Conservation (phyloP, 371 early-diverging fungal species). For the Mortierella sp. region DNA sequence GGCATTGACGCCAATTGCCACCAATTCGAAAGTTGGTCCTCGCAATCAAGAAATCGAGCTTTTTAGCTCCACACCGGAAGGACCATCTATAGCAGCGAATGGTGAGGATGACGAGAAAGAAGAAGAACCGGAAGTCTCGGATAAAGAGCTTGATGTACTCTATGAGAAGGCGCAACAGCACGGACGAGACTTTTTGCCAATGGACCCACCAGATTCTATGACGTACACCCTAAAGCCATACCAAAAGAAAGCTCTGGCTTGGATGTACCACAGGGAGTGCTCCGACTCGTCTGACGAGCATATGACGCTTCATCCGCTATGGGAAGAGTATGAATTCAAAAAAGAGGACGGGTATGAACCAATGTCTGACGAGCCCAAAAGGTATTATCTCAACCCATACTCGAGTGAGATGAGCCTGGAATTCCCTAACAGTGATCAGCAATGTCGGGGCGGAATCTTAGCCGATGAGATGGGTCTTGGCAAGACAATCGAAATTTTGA, state of each 20-base stretch:
- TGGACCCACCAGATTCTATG: slow-evolving; percentile 67
- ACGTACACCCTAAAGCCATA: slow-evolving; percentile 70
- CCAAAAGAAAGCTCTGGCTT: slow-evolving; percentile 72
- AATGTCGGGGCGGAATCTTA: slow-evolving; percentile 78
- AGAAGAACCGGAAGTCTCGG: slow-evolving; percentile 65
- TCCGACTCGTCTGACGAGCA: slow-evolving; percentile 32
- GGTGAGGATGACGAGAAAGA: slow-evolving; percentile 42
- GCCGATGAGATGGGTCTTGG: slow-evolving; percentile 93
- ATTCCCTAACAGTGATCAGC: slow-evolving; percentile 65
- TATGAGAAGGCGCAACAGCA: slow-evolving; percentile 73
- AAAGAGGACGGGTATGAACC: slow-evolving; percentile 39
- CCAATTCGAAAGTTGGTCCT: slow-evolving; percentile 41
- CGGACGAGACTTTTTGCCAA: slow-evolving; percentile 64
- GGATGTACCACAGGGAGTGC: slow-evolving; percentile 74
- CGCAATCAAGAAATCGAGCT: slow-evolving; percentile 36
- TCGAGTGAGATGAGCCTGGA: slow-evolving; percentile 69
- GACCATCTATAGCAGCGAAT: background rate
- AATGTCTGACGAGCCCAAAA: slow-evolving; percentile 27
- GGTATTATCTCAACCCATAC: slow-evolving; percentile 76
- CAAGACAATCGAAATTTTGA: slow-evolving; percentile 89
- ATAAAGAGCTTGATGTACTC: slow-evolving; percentile 69
- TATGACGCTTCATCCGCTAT: slow-evolving; percentile 72
- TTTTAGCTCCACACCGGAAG: slow-evolving; percentile 36
- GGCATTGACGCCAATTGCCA: slow-evolving; percentile 58
- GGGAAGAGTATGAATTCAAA: slow-evolving; percentile 71